Evolutionary conservation across 1,284 basidiomycete species (phyloP).

Genomic region (Microbotryum silenes-acaulis): DNA sequence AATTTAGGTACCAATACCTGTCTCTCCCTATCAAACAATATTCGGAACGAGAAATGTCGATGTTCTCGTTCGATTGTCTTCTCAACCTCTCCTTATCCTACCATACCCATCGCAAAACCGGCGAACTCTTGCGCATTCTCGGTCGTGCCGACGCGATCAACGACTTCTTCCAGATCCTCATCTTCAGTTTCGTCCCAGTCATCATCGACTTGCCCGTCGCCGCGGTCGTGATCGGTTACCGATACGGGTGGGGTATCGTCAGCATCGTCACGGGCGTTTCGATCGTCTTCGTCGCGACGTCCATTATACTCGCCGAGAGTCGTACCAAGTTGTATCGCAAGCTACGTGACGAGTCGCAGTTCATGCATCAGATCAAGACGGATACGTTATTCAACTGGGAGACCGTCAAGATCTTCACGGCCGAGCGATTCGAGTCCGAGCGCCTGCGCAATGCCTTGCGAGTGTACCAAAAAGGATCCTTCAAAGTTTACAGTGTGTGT

Average conservation of each 20-base stretch:
- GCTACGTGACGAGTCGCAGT: slow-evolving; percentile 30
- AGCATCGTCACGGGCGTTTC: slow-evolving; percentile 66
- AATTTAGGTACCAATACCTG: slow-evolving; percentile 30
- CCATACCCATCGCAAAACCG: slow-evolving; percentile 64
- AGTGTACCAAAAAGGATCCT: slow-evolving; percentile 54
- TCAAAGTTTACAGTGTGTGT: slow-evolving; percentile 54
- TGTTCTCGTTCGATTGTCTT: slow-evolving; percentile 67
- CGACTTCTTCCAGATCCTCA: slow-evolving; percentile 41
- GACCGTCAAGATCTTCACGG: slow-evolving; percentile 52
- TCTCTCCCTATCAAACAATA: slow-evolving; percentile 57
- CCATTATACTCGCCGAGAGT: slow-evolving; percentile 43
- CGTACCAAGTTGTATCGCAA: slow-evolving; percentile 49
- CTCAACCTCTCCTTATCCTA: slow-evolving; percentile 77
- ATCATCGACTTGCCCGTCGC: slow-evolving; percentile 46
- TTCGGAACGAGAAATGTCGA: slow-evolving; percentile 55
- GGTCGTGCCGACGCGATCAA: slow-evolving; percentile 47
- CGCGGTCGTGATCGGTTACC: slow-evolving; percentile 32
- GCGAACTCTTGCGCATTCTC: slow-evolving; percentile 59
- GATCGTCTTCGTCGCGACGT: slow-evolving; percentile 63
- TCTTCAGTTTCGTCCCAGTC: slow-evolving; percentile 73
- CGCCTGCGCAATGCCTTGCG: slow-evolving; percentile 64
- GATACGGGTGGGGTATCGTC: slow-evolving; percentile 45
- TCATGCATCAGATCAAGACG: slow-evolving; percentile 16
- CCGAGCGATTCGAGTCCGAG: slow-evolving; percentile 67
- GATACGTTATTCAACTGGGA: slow-evolving; percentile 66